Base-by-base conservation (phyloP, 331 rosid genomes). In the Saraca asoca region DNA sequence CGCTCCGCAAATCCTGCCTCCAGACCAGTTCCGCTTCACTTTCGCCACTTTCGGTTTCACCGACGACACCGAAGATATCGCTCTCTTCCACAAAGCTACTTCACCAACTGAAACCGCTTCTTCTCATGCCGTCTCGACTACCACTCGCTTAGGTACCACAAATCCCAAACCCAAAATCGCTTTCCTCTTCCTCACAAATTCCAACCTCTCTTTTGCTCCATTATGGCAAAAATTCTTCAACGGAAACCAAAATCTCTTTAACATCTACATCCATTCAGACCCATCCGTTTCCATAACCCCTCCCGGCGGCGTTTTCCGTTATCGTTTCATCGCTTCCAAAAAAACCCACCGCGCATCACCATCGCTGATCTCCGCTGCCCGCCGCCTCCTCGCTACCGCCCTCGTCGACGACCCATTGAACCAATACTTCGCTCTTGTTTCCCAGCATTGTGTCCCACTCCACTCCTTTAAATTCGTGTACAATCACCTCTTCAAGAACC, bases 371-470 rank as follows among this genome's bases (percentile, higher is more conserved):
- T 13, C 90, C 12, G 88, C 94, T 17, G 19, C 76, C 0, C 81
- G 90, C 3, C 83, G 94, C 16, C 87, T 87, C 34, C 57, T 87
- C 20, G 86, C 88, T 1, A 45, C 44, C 31, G 87, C 94, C 0
- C 72, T 84, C 14, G 12, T 82, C 31, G 68, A 87, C 13, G 94
- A 87, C 41, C 81, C 90, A 0, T 52, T 68, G 31, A 87, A 87
- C 58, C 82, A 63, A 0, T 87, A 79, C 60, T 87, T 84, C 56
- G 78, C 88, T 0, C 74, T 87, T 0, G 12, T 87, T 2, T 87
- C 90, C 3, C 90, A 87, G 50, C 81, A 78, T 59, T 87, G 94
- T 37, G 17, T 87, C 34, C 94, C 90, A 1, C 70, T 84, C 14
- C 85, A 60, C 16, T 87, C 94, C 5, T 78, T 87, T 44, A 58